Evolutionary conservation across 148 eudicot genomes (phyloP).

Genomic region (Amaranthus hypochondriacus): DNA sequence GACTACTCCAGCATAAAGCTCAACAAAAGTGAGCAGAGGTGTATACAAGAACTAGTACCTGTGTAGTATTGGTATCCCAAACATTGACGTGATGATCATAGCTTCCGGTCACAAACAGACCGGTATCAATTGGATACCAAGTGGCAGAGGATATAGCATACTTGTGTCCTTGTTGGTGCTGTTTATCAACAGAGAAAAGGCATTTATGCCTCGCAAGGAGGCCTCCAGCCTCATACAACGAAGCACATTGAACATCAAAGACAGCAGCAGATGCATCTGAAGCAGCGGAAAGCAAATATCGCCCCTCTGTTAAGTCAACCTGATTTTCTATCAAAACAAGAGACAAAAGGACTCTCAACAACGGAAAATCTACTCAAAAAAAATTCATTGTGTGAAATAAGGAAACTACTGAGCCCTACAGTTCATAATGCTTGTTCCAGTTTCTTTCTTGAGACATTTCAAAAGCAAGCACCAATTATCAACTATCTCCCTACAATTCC

Average conservation of each 20-base stretch:
- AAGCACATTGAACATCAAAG: conserved; percentile 75
- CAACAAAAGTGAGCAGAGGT: not conserved
- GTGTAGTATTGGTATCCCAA: conserved; percentile 94
- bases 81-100: conserved; percentile 89
- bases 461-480: not conserved
- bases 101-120: conserved; percentile 83
- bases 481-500: too few relatives aligned
- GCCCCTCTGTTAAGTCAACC: conserved; percentile 99
- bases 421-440: not conserved
- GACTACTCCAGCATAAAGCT: not conserved
- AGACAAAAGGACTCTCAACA: conserved; percentile 27
- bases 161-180: conserved; percentile 77
- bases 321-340: conserved; percentile 57
- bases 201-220: conserved; percentile 62
- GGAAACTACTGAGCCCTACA: not conserved
- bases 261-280: conserved; percentile 86
- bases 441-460: not conserved
- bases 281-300: conserved; percentile 81
- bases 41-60: conserved; percentile 36
- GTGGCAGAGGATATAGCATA: conserved; percentile 79
- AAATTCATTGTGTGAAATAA: not conserved
- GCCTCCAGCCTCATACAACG: conserved; percentile 56
- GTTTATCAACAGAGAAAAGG: conserved; percentile 65
- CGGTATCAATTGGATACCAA: conserved; percentile 97
- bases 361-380: not conserved